Conservation (phyloP, 2,329 filamentous ascomycete species). For the Botrytis aclada region DNA sequence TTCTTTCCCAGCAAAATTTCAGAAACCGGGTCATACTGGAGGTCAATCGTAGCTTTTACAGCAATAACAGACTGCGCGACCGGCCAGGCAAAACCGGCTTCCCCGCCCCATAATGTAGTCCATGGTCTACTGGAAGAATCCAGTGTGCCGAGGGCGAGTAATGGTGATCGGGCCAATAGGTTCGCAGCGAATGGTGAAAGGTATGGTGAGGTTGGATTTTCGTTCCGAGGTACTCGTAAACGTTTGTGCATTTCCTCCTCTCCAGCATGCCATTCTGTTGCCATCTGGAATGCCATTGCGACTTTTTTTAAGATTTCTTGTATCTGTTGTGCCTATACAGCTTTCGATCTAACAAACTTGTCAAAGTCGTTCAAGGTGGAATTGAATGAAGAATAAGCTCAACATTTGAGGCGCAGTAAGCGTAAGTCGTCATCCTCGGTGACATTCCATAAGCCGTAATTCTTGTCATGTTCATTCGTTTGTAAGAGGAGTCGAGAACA, state of each 20-base stretch:
- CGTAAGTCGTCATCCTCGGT: background rate
- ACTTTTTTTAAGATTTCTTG: background rate
- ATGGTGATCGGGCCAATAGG: conserved; percentile 58
- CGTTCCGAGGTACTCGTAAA: conserved; percentile 52
- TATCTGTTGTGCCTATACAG: background rate
- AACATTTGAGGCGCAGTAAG: background rate
- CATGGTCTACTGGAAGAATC: conserved; percentile 65
- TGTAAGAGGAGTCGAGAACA: background rate
- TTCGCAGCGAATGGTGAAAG: conserved; percentile 59
- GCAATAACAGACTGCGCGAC: conserved; percentile 62
- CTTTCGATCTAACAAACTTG: background rate
- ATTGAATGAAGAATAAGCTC: background rate
- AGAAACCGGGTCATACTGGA: conserved; percentile 65
- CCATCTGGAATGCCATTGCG: conserved; percentile 16
- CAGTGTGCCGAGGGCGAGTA: conserved; percentile 70
- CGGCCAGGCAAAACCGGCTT: conserved; percentile 61
- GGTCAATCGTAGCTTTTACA: conserved; percentile 58
- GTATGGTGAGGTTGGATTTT: conserved; percentile 65
- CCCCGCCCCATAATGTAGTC: conserved; percentile 75
- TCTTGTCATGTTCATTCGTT: background rate
- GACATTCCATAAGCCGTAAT: background rate
- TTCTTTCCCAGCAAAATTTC: conserved; percentile 54
- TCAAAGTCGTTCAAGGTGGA: background rate
- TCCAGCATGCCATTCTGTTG: conserved; percentile 50
- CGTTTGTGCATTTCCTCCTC: conserved; percentile 62